phyloP scores from a whole-genome alignment of 768 basidiomycete genomes.

The Lactarius akahatsu region DNA sequence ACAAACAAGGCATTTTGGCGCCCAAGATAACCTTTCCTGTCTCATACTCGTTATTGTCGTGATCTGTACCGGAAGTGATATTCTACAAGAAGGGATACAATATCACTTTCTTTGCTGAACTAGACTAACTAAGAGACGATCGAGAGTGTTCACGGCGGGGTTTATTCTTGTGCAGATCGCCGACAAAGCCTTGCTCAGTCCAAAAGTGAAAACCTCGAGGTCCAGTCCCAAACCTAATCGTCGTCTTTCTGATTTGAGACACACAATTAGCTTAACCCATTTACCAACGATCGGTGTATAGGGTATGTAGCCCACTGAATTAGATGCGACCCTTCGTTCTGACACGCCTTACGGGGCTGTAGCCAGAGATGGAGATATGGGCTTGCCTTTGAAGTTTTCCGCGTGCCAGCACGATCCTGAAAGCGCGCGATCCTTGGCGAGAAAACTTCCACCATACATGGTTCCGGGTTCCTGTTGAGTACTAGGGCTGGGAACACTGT shows the following conservation, averaged over 20 bases:
- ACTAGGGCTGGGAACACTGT: not conserved
- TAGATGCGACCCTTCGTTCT: not conserved
- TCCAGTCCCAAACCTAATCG: conserved; percentile 1
- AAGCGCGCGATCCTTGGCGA: not conserved
- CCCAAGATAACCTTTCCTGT: conserved; percentile 1
- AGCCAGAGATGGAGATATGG: not conserved
- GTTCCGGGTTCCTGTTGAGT: conserved; percentile 1
- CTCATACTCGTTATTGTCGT: conserved; percentile 3
- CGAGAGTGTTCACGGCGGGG: not conserved
- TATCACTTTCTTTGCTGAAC: conserved; percentile 10
- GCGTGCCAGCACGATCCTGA: not conserved
- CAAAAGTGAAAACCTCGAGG: not conserved
- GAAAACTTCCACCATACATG: not conserved
- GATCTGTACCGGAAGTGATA: not conserved
- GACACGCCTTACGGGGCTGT: not conserved
- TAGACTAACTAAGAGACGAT: not conserved
- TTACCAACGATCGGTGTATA: conserved; percentile 7
- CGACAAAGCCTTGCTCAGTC: conserved; percentile 1
- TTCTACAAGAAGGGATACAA: not conserved
- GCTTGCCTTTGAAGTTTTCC: not conserved
- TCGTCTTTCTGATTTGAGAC: not conserved
- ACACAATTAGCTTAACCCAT: conserved; percentile 16
- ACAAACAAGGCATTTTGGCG: conserved; percentile 13
- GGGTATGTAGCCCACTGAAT: not conserved
- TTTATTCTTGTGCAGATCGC: conserved; percentile 18